Percentiles rank a stretch among this genome's conserved stretches.
Conservation (phyloP, 2,329 filamentous ascomycete species). For the Chalaropsis ovoidea region DNA sequence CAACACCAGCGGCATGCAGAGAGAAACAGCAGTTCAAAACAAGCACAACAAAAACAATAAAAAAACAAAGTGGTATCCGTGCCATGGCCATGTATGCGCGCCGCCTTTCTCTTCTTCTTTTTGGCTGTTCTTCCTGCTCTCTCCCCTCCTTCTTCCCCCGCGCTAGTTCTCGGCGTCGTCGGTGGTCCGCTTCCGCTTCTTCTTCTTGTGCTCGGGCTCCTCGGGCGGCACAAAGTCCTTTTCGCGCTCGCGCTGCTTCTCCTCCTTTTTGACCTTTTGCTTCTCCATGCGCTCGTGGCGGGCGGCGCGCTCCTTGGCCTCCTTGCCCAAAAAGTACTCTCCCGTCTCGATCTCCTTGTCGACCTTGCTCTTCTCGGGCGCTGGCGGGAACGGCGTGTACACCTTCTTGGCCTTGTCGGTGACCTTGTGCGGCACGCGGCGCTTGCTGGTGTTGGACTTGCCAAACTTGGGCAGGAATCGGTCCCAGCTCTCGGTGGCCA, state of each 20-base stretch:
- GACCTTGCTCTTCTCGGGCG: slow-evolving; percentile 97
- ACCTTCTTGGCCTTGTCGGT: slow-evolving; percentile 87
- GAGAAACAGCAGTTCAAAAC: slow-evolving; percentile 9
- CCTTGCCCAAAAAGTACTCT: slow-evolving; percentile 91
- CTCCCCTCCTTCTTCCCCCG: slow-evolving; percentile 30
- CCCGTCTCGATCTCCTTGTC: slow-evolving; percentile 95
- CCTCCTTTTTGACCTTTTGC: slow-evolving; percentile 77
- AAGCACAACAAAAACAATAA: slow-evolving; percentile 15
- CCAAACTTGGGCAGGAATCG: slow-evolving; percentile 96
- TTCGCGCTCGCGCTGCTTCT: slow-evolving; percentile 75
- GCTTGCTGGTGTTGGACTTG: slow-evolving; percentile 78
- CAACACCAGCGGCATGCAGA: background rate
- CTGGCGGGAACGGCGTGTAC: slow-evolving; percentile 94
- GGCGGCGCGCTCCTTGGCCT: slow-evolving; percentile 75
- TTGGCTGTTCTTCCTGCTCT: background rate
- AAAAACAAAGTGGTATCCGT: slow-evolving; percentile 21
- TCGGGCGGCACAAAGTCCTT: slow-evolving; percentile 80
- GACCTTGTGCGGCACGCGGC: slow-evolving; percentile 71
- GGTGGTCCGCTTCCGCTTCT: slow-evolving; percentile 44
- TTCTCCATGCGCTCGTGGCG: slow-evolving; percentile 73
- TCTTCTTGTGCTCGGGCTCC: slow-evolving; percentile 56
- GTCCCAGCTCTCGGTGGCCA: slow-evolving; percentile 87
- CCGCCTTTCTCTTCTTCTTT: background rate
- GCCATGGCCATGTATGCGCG: slow-evolving; percentile 16
- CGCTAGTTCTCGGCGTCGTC: slow-evolving; percentile 27